Evolutionary conservation across 805 yeast genomes (phyloP).

Genomic region (Saccharomyces mikatae): DNA sequence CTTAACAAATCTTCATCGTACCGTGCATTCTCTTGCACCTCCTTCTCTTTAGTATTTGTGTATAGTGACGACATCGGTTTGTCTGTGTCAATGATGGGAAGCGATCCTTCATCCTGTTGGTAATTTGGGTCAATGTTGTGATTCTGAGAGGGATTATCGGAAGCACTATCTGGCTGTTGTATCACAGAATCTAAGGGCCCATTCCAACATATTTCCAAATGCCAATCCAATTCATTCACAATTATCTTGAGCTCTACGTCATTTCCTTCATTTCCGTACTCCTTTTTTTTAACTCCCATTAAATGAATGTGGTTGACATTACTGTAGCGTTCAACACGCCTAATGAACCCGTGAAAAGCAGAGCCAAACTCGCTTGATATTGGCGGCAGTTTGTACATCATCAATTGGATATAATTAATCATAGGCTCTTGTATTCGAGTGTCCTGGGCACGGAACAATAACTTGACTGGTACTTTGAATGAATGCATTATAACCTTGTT

Average conservation of each 20-base stretch:
- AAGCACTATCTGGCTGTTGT: constrained; percentile 1
- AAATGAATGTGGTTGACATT: constrained; percentile 44
- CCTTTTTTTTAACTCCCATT: constrained; percentile 29
- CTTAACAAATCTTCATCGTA: constrained; percentile 8
- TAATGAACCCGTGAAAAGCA: constrained; percentile 46
- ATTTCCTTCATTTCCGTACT: constrained; percentile 3
- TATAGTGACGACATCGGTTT: neutral
- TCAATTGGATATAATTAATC: constrained; percentile 44
- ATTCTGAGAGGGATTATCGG: neutral
- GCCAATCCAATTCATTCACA: constrained; percentile 29
- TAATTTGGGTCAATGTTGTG: neutral
- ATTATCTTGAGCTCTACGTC: constrained; percentile 16
- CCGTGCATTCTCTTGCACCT: neutral
- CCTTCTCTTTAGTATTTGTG: neutral
- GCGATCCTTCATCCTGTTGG: neutral
- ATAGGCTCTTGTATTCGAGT: constrained; percentile 56
- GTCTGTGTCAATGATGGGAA: neutral
- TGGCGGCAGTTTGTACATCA: constrained; percentile 41
- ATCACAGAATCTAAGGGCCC: constrained; percentile 25
- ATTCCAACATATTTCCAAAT: constrained; percentile 29
- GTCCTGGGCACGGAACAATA: constrained; percentile 48
- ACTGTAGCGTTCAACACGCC: constrained; percentile 58
- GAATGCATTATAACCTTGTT: constrained; percentile 47
- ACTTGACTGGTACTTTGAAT: constrained; percentile 61
- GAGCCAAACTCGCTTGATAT: constrained; percentile 25